phyloP scores from a whole-genome alignment of 2,329 filamentous ascomycete genomes.

The Magnaporthiopsis poae region DNA sequence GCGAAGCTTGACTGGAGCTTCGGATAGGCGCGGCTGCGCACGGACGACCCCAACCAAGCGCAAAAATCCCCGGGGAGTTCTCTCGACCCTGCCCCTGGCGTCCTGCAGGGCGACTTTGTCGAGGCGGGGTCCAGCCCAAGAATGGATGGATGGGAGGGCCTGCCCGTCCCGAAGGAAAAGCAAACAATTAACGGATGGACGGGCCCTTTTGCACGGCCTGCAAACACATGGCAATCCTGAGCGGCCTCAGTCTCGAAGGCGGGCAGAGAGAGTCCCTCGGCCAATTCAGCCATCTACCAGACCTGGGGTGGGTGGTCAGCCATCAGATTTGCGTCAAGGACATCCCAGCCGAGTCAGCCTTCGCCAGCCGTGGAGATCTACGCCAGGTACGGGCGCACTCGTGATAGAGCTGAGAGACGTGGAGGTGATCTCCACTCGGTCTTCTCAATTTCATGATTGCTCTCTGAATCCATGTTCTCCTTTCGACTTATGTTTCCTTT shows the following conservation, averaged over 20 bases:
- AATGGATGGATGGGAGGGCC: neutral
- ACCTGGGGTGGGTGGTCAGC: too few species aligned
- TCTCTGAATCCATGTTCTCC: neutral
- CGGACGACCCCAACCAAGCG: neutral
- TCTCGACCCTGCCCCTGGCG: neutral
- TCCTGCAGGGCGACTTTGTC: neutral
- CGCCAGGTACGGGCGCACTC: neutral
- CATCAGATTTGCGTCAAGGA: neutral
- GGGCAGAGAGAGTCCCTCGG: too few species aligned
- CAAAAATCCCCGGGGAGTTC: neutral
- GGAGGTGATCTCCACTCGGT: neutral
- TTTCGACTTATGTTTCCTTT: neutral
- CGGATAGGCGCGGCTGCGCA: neutral
- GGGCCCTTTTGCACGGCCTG: neutral
- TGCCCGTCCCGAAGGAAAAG: neutral
- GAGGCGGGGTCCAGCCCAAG: neutral
- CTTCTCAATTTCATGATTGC: neutral
- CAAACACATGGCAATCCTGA: neutral
- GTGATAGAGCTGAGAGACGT: neutral
- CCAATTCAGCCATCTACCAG: too few species aligned
- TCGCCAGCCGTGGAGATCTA: neutral
- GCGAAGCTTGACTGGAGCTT: neutral
- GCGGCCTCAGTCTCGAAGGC: neutral
- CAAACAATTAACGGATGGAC: neutral
- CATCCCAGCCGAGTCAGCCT: neutral